These are phyloP conservation scores for Aspergillus awamori DNA, from an alignment of 2,329 filamentous ascomycete species.

Conservation along the genomic window DNA sequence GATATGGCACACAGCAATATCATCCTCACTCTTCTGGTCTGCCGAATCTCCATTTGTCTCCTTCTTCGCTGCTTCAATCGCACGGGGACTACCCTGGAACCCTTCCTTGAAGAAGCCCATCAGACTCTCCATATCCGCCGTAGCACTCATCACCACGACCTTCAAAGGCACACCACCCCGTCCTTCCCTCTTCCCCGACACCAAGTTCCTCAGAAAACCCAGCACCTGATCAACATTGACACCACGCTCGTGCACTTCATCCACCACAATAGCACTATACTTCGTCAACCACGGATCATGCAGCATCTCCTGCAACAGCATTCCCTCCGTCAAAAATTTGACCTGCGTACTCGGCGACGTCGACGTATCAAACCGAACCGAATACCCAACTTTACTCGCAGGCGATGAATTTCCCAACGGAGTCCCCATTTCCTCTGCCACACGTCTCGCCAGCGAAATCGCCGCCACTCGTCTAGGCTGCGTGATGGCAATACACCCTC, in stretches of 20 bases:
- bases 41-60: slow-evolving; percentile 8
- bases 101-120: slow-evolving; percentile 68
- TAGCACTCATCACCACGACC: slow-evolving; percentile 95
- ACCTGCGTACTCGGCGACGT: slow-evolving; percentile 80
- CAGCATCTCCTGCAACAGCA: slow-evolving; percentile 91
- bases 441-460: slow-evolving; percentile 83
- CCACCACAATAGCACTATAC: slow-evolving; percentile 89
- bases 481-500: slow-evolving; percentile 87
- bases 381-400: slow-evolving; percentile 78
- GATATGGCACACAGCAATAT: slow-evolving; percentile 66
- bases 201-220: slow-evolving; percentile 81
- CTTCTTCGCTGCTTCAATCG: slow-evolving; percentile 3
- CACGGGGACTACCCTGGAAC: slow-evolving; percentile 14
- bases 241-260: slow-evolving; percentile 95
- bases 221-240: slow-evolving; percentile 90
- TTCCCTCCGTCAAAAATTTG: slow-evolving; percentile 95
- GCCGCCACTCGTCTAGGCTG: slow-evolving; percentile 93
- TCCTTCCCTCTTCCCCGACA: slow-evolving; percentile 60
- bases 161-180: slow-evolving; percentile 77
- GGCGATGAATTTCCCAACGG: slow-evolving; percentile 62
- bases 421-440: slow-evolving; percentile 78
- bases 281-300: slow-evolving; percentile 78
- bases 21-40: slow-evolving; percentile 27
- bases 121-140: slow-evolving; percentile 81
- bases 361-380: slow-evolving; percentile 89